Evolutionary conservation across 1,284 basidiomycete genomes (phyloP), one percentile per base, ranked within the genome.

Genomic region (Mycosarcoma mackinlayi): DNA sequence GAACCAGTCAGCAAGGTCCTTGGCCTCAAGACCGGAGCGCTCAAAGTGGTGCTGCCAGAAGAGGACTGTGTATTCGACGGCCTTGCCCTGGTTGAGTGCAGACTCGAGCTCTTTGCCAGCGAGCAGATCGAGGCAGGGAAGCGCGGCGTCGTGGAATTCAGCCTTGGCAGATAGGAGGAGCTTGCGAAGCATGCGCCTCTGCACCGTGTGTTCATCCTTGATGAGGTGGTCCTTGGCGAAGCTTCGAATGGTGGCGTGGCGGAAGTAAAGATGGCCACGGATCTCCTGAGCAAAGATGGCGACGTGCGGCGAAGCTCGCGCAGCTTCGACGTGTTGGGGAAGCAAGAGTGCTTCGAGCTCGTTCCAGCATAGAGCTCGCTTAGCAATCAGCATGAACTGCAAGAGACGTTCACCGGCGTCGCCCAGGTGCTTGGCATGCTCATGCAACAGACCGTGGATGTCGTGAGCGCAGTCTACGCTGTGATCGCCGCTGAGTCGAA

Each of bases 131-230:
- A 54, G 58, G 13, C 58, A 49, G 3, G 77, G 49, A 2, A 48
- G 16, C 1, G 70, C 54, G 19, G 48, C 53, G 51, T 77, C 55
- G 3, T 59, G 23, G 1, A 79, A 62, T 8, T 79, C 45, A 31
- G 77, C 74, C 3, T 56, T 52, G 48, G 75, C 74, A 16, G 74
- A 75, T 2, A 48, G 25, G 1, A 51, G 40, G 49, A 76, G 71
- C 35, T 53, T 61, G 41, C 41, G 61, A 19, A 72, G 35, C 13
- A 62, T 40, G 44, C 58, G 63, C 6, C 21, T 13, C 40, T 46
- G 44, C 11, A 46, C 30, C 13, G 6, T 11, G 7, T 46, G 30
- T 31, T 46, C 44, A 21, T 46, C 44, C 31, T 33, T 46, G 30
- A 46, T 10, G 16, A 46, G 31, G 31, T 46, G 31, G 1, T 46